These are phyloP conservation scores for Pyrenula aspistea DNA, from an alignment of 495 filamentous ascomycete genomes.

Conservation along the genomic window DNA sequence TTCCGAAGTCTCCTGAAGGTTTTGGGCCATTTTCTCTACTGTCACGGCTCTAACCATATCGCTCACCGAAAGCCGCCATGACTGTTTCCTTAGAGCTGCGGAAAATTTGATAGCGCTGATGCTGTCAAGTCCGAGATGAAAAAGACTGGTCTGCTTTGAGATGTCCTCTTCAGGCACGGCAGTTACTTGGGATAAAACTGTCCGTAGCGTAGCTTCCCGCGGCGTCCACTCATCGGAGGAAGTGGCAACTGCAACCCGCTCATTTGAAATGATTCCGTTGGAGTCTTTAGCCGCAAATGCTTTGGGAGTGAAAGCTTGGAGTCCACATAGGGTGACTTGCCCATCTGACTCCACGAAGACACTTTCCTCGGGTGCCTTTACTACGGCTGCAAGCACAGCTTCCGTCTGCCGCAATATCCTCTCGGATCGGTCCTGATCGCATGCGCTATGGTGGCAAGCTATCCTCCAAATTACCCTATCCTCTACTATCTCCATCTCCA, in stretches of 20 bases:
- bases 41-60: slow-evolving; percentile 23
- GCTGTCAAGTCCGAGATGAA: slow-evolving; percentile 80
- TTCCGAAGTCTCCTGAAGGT: slow-evolving; percentile 4
- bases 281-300: slow-evolving; percentile 3
- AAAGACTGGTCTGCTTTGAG: slow-evolving; percentile 52
- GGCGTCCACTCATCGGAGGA: not conserved
- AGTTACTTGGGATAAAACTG: slow-evolving; percentile 52
- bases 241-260: not conserved
- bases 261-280: not conserved
- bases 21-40: slow-evolving; percentile 18
- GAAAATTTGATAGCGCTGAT: slow-evolving; percentile 61
- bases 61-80: slow-evolving; percentile 17
- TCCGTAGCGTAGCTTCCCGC: slow-evolving; percentile 42
- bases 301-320: slow-evolving; percentile 19
- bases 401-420: slow-evolving; percentile 42
- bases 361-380: slow-evolving; percentile 28
- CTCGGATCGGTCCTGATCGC: slow-evolving; percentile 27
- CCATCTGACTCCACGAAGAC: slow-evolving; percentile 35
- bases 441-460: slow-evolving; percentile 48
- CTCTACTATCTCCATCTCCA: slow-evolving; percentile 57
- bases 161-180: slow-evolving; percentile 49
- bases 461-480: slow-evolving; percentile 48
- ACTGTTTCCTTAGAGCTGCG: slow-evolving; percentile 21
- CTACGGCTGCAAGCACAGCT: slow-evolving; percentile 36
- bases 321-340: slow-evolving; percentile 39